These are phyloP conservation scores for Phialophora chinensis DNA, from an alignment of 2,329 filamentous ascomycete genomes.

Conservation along the genomic window DNA sequence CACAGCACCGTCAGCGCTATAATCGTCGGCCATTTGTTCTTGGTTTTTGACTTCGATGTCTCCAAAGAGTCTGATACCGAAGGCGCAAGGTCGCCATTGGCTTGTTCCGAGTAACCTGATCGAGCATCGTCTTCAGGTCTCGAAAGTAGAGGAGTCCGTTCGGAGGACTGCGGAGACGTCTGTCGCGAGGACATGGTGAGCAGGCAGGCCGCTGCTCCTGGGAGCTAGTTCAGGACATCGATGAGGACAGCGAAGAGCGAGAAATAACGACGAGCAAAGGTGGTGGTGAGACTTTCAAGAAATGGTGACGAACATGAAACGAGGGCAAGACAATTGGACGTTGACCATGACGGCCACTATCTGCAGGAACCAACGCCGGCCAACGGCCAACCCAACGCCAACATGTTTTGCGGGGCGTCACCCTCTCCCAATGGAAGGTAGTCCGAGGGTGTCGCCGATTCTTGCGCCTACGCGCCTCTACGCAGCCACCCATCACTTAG, in stretches of 20 bases:
- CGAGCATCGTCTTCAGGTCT: slow-evolving; percentile 45
- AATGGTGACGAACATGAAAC: slow-evolving; percentile 22
- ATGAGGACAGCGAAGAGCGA: neutral
- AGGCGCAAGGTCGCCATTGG: slow-evolving; percentile 34
- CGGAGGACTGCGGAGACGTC: slow-evolving; percentile 47
- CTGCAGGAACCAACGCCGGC: slow-evolving; percentile 9
- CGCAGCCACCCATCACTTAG: neutral
- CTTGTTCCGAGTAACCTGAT: slow-evolving; percentile 39
- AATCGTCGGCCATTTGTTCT: slow-evolving; percentile 75
- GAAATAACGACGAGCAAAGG: neutral
- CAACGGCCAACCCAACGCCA: neutral
- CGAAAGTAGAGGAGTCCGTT: slow-evolving; percentile 51
- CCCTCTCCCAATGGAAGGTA: slow-evolving; percentile 5
- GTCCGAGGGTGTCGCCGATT: neutral
- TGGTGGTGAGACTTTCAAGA: slow-evolving; percentile 11
- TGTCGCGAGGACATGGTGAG: slow-evolving; percentile 36
- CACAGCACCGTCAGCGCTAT: slow-evolving; percentile 73
- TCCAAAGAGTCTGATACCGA: slow-evolving; percentile 37
- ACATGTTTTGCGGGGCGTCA: slow-evolving; percentile 6
- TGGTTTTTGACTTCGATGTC: slow-evolving; percentile 35
- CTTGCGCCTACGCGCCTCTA: neutral
- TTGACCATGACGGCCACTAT: slow-evolving; percentile 11
- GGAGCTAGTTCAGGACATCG: slow-evolving; percentile 10
- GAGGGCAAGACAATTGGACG: neutral
- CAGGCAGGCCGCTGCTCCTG: slow-evolving; percentile 18